Evolutionary conservation across 2,329 filamentous ascomycete species (phyloP).

Genomic region (Diaporthe caulivora): DNA sequence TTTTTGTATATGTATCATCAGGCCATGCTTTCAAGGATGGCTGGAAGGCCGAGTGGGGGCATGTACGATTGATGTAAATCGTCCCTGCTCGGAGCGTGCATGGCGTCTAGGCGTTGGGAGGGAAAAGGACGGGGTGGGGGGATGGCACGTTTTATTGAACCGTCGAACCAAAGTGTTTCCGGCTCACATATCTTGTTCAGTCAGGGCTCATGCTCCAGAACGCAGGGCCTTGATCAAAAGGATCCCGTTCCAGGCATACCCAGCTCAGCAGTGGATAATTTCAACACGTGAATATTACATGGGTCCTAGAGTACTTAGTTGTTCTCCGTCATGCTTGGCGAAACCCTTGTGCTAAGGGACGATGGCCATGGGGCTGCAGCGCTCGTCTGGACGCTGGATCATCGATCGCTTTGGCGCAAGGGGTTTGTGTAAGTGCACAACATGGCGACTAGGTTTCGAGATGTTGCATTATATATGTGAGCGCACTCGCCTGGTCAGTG

Average conservation of each 20-base stretch:
- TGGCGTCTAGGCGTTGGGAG: slow-evolving; percentile 34
- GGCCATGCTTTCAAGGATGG: neutral
- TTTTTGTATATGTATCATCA: neutral
- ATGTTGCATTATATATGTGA: neutral
- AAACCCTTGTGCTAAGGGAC: neutral
- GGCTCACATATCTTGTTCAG: neutral
- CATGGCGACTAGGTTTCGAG: neutral
- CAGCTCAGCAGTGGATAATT: neutral
- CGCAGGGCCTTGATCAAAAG: neutral
- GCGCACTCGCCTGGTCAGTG: neutral
- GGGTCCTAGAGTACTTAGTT: neutral
- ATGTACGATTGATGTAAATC: neutral
- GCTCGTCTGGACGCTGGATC: neutral
- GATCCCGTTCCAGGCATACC: slow-evolving; percentile 2
- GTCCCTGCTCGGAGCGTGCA: neutral
- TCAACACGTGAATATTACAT: neutral
- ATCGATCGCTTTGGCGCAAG: neutral
- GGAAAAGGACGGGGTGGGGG: neutral
- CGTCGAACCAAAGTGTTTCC: neutral
- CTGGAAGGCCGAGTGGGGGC: neutral
- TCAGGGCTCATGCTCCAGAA: neutral
- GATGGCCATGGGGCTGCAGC: too few species aligned
- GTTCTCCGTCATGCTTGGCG: neutral
- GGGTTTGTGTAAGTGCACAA: neutral
- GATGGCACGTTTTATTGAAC: neutral